These are phyloP conservation scores for Boletus barrowsii DNA, from an alignment of 768 basidiomycete species.

Conservation along the genomic window DNA sequence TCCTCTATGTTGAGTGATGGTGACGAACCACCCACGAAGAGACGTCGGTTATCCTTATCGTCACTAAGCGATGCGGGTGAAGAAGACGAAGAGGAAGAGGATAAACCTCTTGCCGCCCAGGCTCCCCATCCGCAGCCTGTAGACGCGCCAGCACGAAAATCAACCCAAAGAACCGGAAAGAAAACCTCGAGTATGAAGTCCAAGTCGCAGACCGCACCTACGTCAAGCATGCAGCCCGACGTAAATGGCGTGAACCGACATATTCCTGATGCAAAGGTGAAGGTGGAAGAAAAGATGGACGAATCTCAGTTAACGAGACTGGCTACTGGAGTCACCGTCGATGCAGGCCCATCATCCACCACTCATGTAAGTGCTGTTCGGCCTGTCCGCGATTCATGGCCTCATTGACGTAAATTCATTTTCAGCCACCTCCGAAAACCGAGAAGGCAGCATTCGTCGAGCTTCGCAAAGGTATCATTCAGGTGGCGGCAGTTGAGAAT, in stretches of 20 bases:
- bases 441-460: conserved; percentile 83
- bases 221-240: conserved; percentile 38
- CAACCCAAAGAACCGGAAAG: conserved; percentile 49
- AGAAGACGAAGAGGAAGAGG: conserved; percentile 55
- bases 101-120: conserved; percentile 52
- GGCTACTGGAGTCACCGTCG: conserved; percentile 77
- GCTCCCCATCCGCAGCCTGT: conserved; percentile 31
- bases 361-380: conserved; percentile 41
- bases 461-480: conserved; percentile 77
- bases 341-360: conserved; percentile 49
- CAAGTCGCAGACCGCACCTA: conserved; percentile 57
- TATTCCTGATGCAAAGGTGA: conserved; percentile 51
- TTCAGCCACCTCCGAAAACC: conserved; percentile 51
- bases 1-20: conserved; percentile 47
- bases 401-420: conserved; percentile 6
- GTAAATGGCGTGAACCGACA: conserved; percentile 45
- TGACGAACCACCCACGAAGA: conserved; percentile 49
- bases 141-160: conserved; percentile 32
- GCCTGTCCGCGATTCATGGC: not conserved
- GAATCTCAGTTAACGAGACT: conserved; percentile 73
- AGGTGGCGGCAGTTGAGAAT: conserved; percentile 81
- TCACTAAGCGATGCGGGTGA: conserved; percentile 44
- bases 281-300: conserved; percentile 78
- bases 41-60: conserved; percentile 54
- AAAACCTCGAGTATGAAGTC: conserved; percentile 55